Conservation (phyloP, 83 land plant genomes). For the Diphasiastrum complanatum region DNA sequence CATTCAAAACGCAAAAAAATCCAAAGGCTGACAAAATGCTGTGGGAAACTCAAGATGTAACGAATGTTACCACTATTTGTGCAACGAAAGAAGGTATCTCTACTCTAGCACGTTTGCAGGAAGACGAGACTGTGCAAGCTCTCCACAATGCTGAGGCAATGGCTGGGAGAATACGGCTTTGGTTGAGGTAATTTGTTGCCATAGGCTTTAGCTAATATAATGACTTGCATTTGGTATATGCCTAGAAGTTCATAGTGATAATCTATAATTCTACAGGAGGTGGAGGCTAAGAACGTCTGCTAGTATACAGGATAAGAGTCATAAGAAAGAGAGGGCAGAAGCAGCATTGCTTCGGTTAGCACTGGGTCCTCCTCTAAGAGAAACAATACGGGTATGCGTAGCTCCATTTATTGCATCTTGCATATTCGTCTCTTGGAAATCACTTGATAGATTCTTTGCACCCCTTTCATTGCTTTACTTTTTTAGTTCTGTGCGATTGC, state of each 20-base stretch:
- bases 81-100: conserved; percentile 20
- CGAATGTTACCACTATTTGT: conserved; percentile 19
- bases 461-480: too few species aligned
- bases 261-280: conserved; percentile 37
- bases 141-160: conserved; percentile 13
- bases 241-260: too few species aligned
- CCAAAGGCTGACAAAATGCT: too few species aligned
- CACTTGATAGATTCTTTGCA: background rate
- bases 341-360: conserved; percentile 58
- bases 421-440: background rate
- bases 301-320: conserved; percentile 33
- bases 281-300: conserved; percentile 55
- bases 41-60: conserved; percentile 20
- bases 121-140: conserved; percentile 11
- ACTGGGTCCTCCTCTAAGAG: conserved; percentile 57
- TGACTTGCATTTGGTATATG: background rate
- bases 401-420: conserved; percentile 6
- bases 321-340: conserved; percentile 36
- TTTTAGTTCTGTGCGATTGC: too few species aligned
- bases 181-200: conserved; percentile 23
- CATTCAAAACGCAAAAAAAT: too few species aligned
- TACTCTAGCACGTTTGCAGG: conserved; percentile 10
- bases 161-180: conserved; percentile 19
- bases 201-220: background rate
- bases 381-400: conserved; percentile 33